phyloP scores from a whole-genome alignment of 2,329 filamentous ascomycete species.

The Xylariaceae sp. region DNA sequence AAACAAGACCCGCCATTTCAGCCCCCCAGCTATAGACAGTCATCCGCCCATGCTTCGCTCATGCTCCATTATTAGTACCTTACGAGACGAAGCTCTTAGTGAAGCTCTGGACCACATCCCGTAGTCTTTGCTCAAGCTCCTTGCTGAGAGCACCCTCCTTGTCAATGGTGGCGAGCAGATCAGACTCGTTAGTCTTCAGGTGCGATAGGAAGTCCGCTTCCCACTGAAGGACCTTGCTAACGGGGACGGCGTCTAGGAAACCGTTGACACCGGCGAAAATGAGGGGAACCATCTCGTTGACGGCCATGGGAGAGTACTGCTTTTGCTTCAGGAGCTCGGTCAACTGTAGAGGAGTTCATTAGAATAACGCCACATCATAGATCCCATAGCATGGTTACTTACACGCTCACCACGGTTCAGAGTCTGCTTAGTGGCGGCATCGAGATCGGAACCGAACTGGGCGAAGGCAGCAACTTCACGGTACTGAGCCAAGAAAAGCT shows the following conservation, averaged over 20 bases:
- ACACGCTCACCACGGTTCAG: slow-evolving; percentile 96
- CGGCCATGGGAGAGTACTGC: slow-evolving; percentile 97
- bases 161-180: slow-evolving; percentile 72
- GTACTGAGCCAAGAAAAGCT: slow-evolving; percentile 99
- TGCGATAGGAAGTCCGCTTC: slow-evolving; percentile 90
- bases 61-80: slow-evolving; percentile 30
- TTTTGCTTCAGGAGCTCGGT: slow-evolving; percentile 99
- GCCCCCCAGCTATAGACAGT: slow-evolving; percentile 40
- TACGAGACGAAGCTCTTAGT: slow-evolving; percentile 82
- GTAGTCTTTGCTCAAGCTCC: slow-evolving; percentile 77
- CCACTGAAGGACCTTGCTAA: slow-evolving; percentile 86
- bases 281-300: slow-evolving; percentile 99
- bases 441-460: slow-evolving; percentile 99
- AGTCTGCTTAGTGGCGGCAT: slow-evolving; percentile 98
- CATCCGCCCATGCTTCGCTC: slow-evolving; percentile 16
- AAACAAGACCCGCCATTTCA: slow-evolving; percentile 33
- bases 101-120: slow-evolving; percentile 70
- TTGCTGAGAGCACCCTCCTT: slow-evolving; percentile 96
- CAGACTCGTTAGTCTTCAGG: slow-evolving; percentile 83
- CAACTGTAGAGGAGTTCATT: slow-evolving; percentile 39
- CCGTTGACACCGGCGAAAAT: slow-evolving; percentile 99
- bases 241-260: slow-evolving; percentile 80
- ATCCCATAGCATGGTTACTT: slow-evolving; percentile 35
- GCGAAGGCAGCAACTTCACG: slow-evolving; percentile 94
- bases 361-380: slow-evolving; percentile 6